These are phyloP conservation scores for Gastrodia elata DNA, from an alignment of 106 monocot genomes.

Conservation along the genomic window DNA sequence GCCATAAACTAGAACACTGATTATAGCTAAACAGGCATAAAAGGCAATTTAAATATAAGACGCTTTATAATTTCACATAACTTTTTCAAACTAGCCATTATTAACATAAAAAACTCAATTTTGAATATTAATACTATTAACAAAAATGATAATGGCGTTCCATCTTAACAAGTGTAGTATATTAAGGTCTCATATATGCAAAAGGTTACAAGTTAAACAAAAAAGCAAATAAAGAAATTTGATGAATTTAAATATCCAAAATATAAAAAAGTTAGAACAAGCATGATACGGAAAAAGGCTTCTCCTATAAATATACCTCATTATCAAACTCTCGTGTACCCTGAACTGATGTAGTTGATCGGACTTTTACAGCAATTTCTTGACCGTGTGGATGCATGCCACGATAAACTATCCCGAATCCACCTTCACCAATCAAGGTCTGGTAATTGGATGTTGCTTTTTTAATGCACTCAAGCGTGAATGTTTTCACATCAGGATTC, in stretches of 20 bases:
- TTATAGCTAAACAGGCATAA: neutral
- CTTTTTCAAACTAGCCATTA: neutral
- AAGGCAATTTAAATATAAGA: neutral
- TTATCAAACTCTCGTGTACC: slow-evolving; percentile 66
- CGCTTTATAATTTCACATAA: neutral
- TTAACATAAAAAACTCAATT: neutral
- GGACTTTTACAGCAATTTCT: slow-evolving; percentile 60
- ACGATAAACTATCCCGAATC: slow-evolving; percentile 55
- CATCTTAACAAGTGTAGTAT: neutral
- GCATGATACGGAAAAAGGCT: neutral
- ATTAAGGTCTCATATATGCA: neutral
- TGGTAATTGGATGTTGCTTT: slow-evolving; percentile 34
- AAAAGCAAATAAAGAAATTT: neutral
- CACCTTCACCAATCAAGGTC: slow-evolving; percentile 53
- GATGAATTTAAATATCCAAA: neutral
- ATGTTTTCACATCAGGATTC: slow-evolving; percentile 22
- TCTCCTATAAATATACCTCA: slow-evolving; percentile 21
- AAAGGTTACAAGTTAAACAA: neutral
- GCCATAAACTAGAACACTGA: neutral
- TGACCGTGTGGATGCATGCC: slow-evolving; percentile 39
- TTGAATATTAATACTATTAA: neutral
- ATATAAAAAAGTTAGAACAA: neutral
- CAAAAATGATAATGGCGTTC: neutral
- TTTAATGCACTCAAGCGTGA: slow-evolving; percentile 33
- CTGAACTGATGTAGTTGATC: slow-evolving; percentile 51